Evolutionary conservation across 169 alveolate species (phyloP), one percentile per base, ranked within the genome.

Genomic region (Plasmodium gonderi): DNA sequence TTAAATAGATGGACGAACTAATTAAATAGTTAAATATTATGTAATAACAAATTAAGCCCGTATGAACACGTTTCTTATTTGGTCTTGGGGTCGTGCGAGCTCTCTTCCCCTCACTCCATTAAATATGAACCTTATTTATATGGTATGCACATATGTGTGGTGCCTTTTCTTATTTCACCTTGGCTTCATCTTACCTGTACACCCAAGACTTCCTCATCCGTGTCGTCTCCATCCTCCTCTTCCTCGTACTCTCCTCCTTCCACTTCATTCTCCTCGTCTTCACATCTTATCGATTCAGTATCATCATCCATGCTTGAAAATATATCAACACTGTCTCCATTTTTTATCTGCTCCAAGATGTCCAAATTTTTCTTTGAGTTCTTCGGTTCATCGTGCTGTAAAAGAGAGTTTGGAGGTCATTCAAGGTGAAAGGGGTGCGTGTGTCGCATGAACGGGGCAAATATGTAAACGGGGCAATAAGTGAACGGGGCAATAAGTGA

Each of bases 281-380:
- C 93, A 42, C 23, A 60, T 12, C 23, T 44, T 11, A 23, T 1
- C 0, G 93, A 87, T 2, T 87, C 89, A 0, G 68, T n/a, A 40
- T 60, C 93, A 3, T 87, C 93, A 3, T 87, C 93, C 14, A 87
- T 23, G 29, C 93, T 87, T 9, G 93, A 87, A 33, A 87, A 87
- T 23, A 87, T 87, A 45, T 87, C 93, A 0, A 87, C 89, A 51
- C 79, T 87, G 60, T 87, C 93, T 1, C 93, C 93, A 67, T 87
- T 87, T 6, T 87, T 87, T 7, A 87, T 87, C 20, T 54, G 67
- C 54, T 87, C 90, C 67, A 87, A 87, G 1, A 75, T 23, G 1
- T 49, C 60, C 8, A 54, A 3, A 44, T 77, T 87, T 20, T 79
- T 77, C 42, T 77, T 87, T 5, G 80, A n/a, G 79, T 47, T 51